These are phyloP conservation scores for Trichophyton schoenleinii DNA, from an alignment of 2,329 filamentous ascomycete genomes.

Conservation along the genomic window DNA sequence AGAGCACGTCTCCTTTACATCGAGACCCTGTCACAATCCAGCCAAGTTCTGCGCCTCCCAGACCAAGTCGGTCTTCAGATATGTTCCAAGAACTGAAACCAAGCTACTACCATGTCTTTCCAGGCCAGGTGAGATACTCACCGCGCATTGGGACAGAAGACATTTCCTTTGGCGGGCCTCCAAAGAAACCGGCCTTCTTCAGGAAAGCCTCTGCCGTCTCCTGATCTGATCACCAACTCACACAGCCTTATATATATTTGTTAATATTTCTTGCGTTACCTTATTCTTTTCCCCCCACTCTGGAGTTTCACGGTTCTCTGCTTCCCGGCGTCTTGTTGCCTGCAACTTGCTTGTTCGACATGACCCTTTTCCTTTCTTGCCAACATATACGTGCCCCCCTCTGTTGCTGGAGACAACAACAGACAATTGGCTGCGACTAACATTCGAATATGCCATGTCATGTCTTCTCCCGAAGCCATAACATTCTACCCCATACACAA, in stretches of 20 bases:
- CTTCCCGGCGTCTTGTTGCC: neutral
- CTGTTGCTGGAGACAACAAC: neutral
- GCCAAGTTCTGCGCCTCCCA: neutral
- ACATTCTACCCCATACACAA: neutral
- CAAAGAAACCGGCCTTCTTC: neutral
- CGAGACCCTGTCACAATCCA: neutral
- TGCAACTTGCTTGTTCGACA: neutral
- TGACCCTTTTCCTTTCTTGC: neutral
- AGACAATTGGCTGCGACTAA: neutral
- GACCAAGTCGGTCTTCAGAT: neutral
- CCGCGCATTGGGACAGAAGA: neutral
- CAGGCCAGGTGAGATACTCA: neutral
- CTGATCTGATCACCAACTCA: neutral
- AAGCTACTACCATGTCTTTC: neutral
- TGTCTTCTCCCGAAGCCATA: neutral
- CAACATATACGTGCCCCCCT: neutral
- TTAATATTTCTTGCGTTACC: neutral
- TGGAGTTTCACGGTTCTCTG: neutral
- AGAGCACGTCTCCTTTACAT: slow-evolving; percentile 5
- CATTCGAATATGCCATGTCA: neutral
- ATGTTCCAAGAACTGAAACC: slow-evolving; percentile 3
- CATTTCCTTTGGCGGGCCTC: neutral
- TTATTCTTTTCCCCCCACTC: neutral
- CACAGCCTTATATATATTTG: neutral
- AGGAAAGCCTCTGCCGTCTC: neutral